Conservation (phyloP, 2,329 filamentous ascomycete genomes). For the Fusarium ambrosium region DNA sequence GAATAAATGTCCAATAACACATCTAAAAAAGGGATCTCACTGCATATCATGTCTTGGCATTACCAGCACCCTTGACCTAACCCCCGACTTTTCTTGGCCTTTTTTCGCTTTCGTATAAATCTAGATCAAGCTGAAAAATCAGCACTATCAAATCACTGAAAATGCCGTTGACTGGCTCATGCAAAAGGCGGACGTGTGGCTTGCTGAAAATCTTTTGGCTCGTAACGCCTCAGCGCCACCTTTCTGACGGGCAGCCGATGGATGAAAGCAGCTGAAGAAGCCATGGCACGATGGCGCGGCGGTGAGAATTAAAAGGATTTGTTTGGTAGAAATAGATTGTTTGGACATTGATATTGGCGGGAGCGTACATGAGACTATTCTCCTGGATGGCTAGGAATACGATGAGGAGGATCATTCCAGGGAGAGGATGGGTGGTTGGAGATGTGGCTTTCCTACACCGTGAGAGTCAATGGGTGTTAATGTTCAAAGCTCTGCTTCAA, state of each 20-base stretch:
- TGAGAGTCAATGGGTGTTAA: neutral
- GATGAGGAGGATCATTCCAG: neutral
- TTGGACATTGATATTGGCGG: neutral
- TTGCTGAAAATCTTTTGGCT: neutral
- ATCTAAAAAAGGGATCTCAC: neutral
- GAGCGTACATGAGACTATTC: neutral
- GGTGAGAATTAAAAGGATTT: neutral
- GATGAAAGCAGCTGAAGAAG: neutral
- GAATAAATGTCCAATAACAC: neutral
- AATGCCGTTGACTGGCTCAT: neutral
- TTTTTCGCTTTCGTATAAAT: neutral
- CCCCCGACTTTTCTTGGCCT: neutral
- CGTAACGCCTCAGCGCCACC: neutral
- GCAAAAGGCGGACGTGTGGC: neutral
- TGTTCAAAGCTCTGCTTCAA: neutral
- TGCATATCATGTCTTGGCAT: neutral
- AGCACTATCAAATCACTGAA: neutral
- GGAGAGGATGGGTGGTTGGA: neutral
- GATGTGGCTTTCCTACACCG: neutral
- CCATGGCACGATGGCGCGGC: neutral
- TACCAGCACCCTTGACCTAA: neutral
- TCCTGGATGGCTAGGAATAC: neutral
- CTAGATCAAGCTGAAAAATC: neutral
- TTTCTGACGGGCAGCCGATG: neutral
- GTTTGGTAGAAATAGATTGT: neutral